Conservation (phyloP, 2,329 filamentous ascomycete species). For the Ophiostoma ips region DNA sequence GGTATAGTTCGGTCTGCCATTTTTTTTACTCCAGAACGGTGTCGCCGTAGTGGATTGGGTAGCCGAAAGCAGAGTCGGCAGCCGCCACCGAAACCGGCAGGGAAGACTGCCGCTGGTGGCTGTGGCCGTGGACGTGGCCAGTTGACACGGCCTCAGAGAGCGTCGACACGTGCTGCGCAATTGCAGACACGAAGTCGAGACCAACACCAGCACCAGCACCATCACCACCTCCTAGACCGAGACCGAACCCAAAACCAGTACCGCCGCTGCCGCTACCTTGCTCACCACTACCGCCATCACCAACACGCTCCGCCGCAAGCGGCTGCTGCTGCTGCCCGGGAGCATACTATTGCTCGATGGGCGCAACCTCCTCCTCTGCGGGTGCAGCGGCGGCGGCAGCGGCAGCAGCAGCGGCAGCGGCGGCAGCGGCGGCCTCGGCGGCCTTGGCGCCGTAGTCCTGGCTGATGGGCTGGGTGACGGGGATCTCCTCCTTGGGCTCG, state of each 20-base stretch:
- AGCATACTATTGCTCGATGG: constrained; percentile 31
- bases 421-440: constrained; percentile 44
- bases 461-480: constrained; percentile 85
- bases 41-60: background rate
- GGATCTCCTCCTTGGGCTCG: constrained; percentile 99
- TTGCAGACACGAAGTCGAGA: too few species aligned
- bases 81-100: background rate
- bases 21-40: background rate
- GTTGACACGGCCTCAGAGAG: background rate
- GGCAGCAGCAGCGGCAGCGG: constrained; percentile 44
- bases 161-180: too few species aligned
- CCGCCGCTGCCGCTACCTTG: background rate
- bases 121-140: background rate
- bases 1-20: background rate
- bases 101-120: background rate
- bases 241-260: background rate
- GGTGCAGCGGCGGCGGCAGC: constrained; percentile 19
- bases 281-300: background rate
- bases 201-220: background rate
- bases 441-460: constrained; percentile 98
- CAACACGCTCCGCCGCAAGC: background rate
- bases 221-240: background rate
- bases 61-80: background rate
- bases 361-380: constrained; percentile 39
- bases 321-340: background rate